phyloP scores from a whole-genome alignment of 2,329 filamentous ascomycete genomes.

The Colletotrichum tropicale region DNA sequence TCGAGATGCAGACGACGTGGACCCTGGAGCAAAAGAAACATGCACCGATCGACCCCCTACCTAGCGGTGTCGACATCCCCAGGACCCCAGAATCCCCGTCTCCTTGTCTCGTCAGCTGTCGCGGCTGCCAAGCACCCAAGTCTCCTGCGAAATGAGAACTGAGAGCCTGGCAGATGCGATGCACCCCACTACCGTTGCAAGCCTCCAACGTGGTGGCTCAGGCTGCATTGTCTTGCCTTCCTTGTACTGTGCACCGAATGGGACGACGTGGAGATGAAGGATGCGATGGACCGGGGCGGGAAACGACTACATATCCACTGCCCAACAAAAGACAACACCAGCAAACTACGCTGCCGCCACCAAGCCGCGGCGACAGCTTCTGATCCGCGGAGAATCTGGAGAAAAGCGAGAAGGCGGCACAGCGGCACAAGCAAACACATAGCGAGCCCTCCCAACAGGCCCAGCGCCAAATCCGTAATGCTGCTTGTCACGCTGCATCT shows the following conservation, averaged over 20 bases:
- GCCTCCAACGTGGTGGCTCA: background rate
- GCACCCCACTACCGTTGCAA: background rate
- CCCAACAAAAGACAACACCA: background rate
- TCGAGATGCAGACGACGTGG: background rate
- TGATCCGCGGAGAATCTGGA: background rate
- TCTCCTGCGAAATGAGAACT: background rate
- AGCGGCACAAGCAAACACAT: background rate
- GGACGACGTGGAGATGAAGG: background rate
- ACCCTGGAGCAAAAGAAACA: background rate
- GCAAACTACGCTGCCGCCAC: background rate
- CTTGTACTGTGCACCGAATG: background rate
- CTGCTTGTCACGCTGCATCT: background rate
- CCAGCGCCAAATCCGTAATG: background rate
- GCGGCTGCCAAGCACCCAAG: background rate
- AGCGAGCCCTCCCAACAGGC: background rate
- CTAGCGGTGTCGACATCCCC: background rate
- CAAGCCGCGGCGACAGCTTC: background rate
- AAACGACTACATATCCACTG: background rate
- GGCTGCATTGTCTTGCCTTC: background rate
- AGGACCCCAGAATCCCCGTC: background rate
- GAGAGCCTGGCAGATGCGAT: background rate
- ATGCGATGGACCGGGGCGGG: background rate
- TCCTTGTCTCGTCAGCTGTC: background rate
- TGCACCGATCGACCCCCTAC: background rate
- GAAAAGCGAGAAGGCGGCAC: background rate